Evolutionary conservation across 257 asterid genomes (phyloP).

Genomic region (Solanum clarkiae): DNA sequence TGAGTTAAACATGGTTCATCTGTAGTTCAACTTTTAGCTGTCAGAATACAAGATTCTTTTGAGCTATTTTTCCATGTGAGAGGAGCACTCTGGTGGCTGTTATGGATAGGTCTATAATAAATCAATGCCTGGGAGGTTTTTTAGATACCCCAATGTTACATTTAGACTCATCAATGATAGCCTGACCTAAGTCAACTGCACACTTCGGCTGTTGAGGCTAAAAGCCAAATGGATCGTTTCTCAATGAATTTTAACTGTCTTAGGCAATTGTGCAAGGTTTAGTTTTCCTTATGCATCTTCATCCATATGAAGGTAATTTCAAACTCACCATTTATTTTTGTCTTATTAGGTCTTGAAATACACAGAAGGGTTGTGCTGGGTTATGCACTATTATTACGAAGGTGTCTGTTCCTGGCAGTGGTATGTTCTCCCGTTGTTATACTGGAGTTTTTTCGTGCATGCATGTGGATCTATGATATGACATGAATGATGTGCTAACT

Average conservation of each 20-base stretch:
- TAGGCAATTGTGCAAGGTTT: neutral
- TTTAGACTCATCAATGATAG: neutral
- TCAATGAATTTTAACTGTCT: neutral
- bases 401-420: constrained; percentile 98
- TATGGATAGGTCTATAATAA: neutral
- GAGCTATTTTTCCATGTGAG: neutral
- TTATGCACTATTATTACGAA: constrained; percentile 93
- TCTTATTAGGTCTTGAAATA: constrained; percentile 61
- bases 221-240: neutral
- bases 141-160: neutral
- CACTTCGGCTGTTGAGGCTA: neutral
- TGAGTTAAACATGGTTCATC: neutral
- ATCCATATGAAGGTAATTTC: neutral
- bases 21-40: neutral
- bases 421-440: constrained; percentile 15
- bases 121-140: neutral
- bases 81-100: neutral
- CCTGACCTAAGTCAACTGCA: neutral
- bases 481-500: neutral
- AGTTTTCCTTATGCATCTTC: neutral
- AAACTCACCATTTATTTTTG: neutral
- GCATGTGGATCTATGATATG: neutral
- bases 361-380: constrained; percentile 97
- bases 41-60: neutral
- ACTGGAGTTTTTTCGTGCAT: neutral